Percentiles rank a stretch among this genome's conserved stretches.
phyloP scores from a whole-genome alignment of 2,329 filamentous ascomycete species.

The Juglanconis sp. region DNA sequence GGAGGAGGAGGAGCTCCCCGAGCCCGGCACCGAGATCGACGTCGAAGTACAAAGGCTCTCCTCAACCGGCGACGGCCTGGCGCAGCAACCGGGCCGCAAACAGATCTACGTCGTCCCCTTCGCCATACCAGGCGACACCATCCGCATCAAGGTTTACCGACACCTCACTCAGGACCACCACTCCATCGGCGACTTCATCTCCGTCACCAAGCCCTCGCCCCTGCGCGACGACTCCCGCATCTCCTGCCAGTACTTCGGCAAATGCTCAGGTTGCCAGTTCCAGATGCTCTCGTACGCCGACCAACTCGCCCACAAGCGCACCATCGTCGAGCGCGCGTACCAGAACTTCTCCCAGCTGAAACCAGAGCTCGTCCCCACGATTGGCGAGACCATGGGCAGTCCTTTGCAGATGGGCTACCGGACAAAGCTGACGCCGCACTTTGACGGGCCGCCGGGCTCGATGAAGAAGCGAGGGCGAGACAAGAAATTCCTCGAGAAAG shows the following conservation, averaged over 20 bases:
- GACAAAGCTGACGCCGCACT: conserved; percentile 96
- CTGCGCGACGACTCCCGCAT: conserved; percentile 75
- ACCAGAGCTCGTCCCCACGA: conserved; percentile 68
- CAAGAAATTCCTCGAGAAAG: conserved; percentile 48
- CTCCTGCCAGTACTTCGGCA: conserved; percentile 80
- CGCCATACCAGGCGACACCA: conserved; percentile 77
- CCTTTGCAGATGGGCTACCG: conserved; percentile 91
- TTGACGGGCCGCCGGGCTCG: conserved; percentile 68
- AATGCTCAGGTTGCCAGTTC: conserved; percentile 91
- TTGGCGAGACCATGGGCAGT: conserved; percentile 83
- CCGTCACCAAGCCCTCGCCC: conserved; percentile 68
- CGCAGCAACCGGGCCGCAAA: conserved; percentile 61
- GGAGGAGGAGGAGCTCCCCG: conserved; percentile 46
- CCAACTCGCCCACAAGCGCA: conserved; percentile 80
- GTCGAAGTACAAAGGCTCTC: conserved; percentile 80
- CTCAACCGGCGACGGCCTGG: conserved; percentile 89
- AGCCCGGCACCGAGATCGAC: conserved; percentile 71
- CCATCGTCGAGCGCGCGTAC: conserved; percentile 88
- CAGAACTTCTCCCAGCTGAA: conserved; percentile 83
- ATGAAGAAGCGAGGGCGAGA: conserved; percentile 47
- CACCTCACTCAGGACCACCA: conserved; percentile 66
- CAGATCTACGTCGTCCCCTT: conserved; percentile 86
- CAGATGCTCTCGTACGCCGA: conserved; percentile 91
- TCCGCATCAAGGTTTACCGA: conserved; percentile 73
- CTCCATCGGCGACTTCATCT: conserved; percentile 77